phyloP scores from a whole-genome alignment of 768 basidiomycete genomes.

The Agrocybe chaxingu region DNA sequence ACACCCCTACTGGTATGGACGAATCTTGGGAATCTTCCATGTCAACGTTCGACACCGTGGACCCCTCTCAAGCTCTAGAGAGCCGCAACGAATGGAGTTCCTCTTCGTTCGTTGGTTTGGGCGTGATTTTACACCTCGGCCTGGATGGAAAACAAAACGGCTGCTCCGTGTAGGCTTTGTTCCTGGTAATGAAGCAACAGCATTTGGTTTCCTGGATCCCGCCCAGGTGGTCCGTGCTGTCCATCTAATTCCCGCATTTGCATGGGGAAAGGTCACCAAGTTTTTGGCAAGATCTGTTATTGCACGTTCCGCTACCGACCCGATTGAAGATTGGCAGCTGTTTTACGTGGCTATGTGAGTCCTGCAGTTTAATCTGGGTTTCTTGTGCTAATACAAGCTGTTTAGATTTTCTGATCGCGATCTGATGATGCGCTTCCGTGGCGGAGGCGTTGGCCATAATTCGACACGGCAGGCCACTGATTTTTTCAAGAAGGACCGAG shows the following conservation, averaged over 20 bases:
- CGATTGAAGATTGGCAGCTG: constrained; percentile 5
- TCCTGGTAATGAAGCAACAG: constrained; percentile 7
- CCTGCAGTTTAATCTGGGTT: too few species aligned
- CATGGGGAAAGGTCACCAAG: constrained; percentile 7
- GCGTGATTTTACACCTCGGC: not conserved
- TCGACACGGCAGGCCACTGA: not conserved
- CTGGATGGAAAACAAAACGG: not conserved
- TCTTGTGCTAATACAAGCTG: too few species aligned
- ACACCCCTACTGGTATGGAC: constrained; percentile 34
- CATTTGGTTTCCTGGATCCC: constrained; percentile 29
- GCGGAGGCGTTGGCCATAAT: constrained; percentile 1
- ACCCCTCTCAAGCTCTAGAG: not conserved
- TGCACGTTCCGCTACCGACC: not conserved
- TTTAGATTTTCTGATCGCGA: constrained; percentile 12
- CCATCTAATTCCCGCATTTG: constrained; percentile 25
- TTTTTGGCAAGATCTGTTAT: constrained; percentile 14
- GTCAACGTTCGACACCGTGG: constrained; percentile 4
- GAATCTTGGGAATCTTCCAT: constrained; percentile 21
- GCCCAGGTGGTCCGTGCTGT: constrained; percentile 19
- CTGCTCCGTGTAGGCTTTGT: constrained; percentile 22
- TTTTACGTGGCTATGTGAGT: constrained; percentile 36
- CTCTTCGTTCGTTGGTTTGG: constrained; percentile 24
- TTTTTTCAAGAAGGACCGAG: too few species aligned
- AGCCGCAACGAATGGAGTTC: constrained; percentile 17
- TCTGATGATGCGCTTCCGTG: constrained; percentile 29